These are phyloP conservation scores for Lasiosphaeriaceae sp. DNA, from an alignment of 495 filamentous ascomycete species.

Conservation along the genomic window DNA sequence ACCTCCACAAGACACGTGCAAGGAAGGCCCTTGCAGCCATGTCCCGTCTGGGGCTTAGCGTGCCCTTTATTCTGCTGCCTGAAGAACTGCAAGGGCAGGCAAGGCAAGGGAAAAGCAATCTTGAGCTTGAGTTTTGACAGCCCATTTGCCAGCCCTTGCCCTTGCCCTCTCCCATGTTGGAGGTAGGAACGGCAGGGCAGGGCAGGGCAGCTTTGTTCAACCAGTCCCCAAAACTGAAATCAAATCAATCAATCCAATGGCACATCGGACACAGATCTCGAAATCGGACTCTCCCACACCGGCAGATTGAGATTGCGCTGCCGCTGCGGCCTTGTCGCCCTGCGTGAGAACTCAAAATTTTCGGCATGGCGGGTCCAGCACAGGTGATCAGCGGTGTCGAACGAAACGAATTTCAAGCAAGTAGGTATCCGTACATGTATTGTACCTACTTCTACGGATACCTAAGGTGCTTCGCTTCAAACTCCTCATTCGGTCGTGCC, in stretches of 20 bases:
- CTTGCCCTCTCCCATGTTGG: no score
- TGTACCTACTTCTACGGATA: neutral
- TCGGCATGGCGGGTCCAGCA: constrained; percentile 1
- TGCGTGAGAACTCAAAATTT: constrained; percentile 14
- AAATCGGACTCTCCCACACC: neutral
- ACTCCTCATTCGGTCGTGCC: no score
- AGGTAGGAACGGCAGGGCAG: no score
- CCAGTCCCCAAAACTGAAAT: no score
- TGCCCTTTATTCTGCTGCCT: constrained; percentile 17
- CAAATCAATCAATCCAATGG: neutral
- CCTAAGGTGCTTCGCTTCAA: no score
- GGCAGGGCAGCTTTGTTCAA: no score
- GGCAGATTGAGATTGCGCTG: neutral
- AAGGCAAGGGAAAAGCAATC: neutral
- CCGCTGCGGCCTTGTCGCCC: neutral
- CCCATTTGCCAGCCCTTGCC: no score
- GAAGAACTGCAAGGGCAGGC: neutral
- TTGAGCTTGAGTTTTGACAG: no score
- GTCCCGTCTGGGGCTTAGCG: neutral
- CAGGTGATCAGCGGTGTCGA: no score
- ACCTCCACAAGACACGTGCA: neutral
- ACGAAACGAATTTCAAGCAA: no score
- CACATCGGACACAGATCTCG: constrained; percentile 7
- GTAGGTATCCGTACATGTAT: neutral
- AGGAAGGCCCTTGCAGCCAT: neutral